These are phyloP conservation scores for Neonectria hederae DNA, from an alignment of 2,329 filamentous ascomycete species.

Conservation along the genomic window DNA sequence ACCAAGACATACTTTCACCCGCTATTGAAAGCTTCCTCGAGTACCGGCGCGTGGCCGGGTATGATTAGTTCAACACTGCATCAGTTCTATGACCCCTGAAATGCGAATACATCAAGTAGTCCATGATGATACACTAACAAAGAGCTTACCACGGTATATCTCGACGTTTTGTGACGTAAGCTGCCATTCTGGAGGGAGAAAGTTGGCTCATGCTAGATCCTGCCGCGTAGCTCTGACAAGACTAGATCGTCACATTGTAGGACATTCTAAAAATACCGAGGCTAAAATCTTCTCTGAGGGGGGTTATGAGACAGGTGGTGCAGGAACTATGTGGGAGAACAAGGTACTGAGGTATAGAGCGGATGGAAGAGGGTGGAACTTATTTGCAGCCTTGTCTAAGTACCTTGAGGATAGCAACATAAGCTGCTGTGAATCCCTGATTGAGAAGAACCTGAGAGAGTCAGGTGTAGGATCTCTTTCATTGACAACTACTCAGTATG, in stretches of 20 bases:
- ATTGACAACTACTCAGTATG: no score
- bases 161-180: background rate
- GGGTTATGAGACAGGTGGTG: background rate
- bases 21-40: no score
- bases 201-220: background rate
- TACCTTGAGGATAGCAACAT: background rate
- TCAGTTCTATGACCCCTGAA: no score
- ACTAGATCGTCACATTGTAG: no score
- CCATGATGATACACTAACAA: background rate
- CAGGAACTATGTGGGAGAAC: background rate
- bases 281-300: background rate
- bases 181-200: background rate
- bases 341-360: background rate
- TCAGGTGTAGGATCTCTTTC: no score
- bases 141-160: no score
- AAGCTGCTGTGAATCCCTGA: background rate
- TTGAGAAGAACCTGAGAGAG: background rate
- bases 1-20: background rate
- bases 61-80: no score
- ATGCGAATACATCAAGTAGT: background rate
- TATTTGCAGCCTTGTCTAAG: background rate
- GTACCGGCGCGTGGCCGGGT: no score
- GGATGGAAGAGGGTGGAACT: background rate
- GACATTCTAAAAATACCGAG: background rate
- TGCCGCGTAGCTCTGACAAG: no score